phyloP scores from a whole-genome alignment of 2,329 filamentous ascomycete species.

The Fusarium nelsonii region DNA sequence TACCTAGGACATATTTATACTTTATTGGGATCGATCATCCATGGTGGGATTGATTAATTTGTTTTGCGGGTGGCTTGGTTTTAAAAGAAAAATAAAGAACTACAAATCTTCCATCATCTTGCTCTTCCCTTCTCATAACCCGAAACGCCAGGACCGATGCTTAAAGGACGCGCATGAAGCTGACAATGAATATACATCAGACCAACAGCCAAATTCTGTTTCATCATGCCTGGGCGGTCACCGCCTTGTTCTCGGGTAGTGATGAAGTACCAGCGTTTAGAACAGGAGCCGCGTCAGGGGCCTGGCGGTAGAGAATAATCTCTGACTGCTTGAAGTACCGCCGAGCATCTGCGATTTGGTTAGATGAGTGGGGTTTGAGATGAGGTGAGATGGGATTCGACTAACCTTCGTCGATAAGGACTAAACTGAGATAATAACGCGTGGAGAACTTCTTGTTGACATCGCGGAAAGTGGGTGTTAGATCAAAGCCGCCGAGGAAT shows the following conservation, averaged over 20 bases:
- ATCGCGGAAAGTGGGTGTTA: constrained; percentile 98
- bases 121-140: constrained; percentile 48
- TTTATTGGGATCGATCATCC: constrained; percentile 44
- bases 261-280: constrained; percentile 55
- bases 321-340: constrained; percentile 99
- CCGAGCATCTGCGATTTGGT: constrained; percentile 77
- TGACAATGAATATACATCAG: constrained; percentile 44
- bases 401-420: constrained; percentile 92
- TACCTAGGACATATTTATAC: constrained; percentile 48
- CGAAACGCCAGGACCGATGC: constrained; percentile 57
- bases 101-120: constrained; percentile 44
- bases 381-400: constrained; percentile 15
- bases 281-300: constrained; percentile 64
- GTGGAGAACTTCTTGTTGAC: constrained; percentile 99
- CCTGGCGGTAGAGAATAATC: constrained; percentile 94
- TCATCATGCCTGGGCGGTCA: constrained; percentile 50
- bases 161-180: constrained; percentile 50
- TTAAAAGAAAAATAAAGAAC: constrained; percentile 37
- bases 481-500: constrained; percentile 96
- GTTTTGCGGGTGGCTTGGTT: constrained; percentile 37
- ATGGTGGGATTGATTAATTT: constrained; percentile 46
- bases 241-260: constrained; percentile 61
- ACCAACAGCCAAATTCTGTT: constrained; percentile 18
- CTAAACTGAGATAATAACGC: constrained; percentile 94
- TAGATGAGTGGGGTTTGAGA: constrained; percentile 22